phyloP scores from a whole-genome alignment of 257 asterid species.

The Parsonsia alboflavescens region DNA sequence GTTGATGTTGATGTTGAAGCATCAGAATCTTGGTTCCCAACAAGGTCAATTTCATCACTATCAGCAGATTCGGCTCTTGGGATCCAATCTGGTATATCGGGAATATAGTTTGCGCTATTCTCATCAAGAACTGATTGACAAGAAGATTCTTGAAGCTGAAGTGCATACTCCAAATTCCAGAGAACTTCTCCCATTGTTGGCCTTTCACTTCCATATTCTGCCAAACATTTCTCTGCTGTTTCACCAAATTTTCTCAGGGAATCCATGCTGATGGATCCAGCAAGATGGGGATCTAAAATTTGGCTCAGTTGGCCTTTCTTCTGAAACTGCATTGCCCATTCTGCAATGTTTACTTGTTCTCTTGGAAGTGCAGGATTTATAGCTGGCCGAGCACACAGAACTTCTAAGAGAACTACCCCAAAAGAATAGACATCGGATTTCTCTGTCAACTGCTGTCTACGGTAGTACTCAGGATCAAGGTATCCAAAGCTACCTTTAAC shows the following conservation, averaged over 20 bases:
- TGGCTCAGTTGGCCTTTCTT: conserved; percentile 12
- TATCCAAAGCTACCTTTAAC: conserved; percentile 21
- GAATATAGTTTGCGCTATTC: conserved; percentile 15
- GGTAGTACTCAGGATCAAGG: conserved; percentile 18
- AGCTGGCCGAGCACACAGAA: conserved; percentile 20
- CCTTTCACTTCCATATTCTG: conserved; percentile 20
- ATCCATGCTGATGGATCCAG: conserved; percentile 5
- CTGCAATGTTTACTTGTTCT: conserved; percentile 19
- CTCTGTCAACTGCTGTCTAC: conserved; percentile 16
- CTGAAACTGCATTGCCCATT: conserved; percentile 21
- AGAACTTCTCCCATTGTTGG: conserved; percentile 23
- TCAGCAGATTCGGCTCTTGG: conserved; percentile 12
- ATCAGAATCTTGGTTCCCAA: conserved; percentile 23
- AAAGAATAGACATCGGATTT: conserved; percentile 22
- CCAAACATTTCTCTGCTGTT: conserved; percentile 25
- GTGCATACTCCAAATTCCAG: conserved; percentile 24
- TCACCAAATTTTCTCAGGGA: conserved; percentile 18
- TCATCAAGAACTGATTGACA: conserved; percentile 18
- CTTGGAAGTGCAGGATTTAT: conserved; percentile 19
- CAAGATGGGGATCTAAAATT: conserved; percentile 14
- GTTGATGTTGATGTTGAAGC: conserved; percentile 23
- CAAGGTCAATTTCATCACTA: conserved; percentile 13
- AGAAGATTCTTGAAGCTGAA: conserved; percentile 18
- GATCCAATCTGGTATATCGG: conserved; percentile 20
- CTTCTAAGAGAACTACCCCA: conserved; percentile 20